Percentiles rank a stretch among this genome's conserved stretches.
phyloP scores from a whole-genome alignment of 1,284 basidiomycete genomes.

The Malassezia dermatis region DNA sequence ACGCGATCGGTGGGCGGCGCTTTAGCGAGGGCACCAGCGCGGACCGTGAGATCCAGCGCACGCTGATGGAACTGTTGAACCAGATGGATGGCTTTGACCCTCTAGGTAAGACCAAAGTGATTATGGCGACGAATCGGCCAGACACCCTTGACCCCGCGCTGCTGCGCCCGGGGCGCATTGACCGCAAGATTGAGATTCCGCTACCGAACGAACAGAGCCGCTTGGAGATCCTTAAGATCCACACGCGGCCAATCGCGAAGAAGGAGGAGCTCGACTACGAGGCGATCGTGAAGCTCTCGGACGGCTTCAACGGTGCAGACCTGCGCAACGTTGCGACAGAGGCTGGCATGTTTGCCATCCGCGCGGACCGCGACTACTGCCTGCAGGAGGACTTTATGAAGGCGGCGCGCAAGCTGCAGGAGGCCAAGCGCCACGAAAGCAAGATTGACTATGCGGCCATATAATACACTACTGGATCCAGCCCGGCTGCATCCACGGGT shows the following conservation, averaged over 20 bases:
- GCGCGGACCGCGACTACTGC: slow-evolving; percentile 65
- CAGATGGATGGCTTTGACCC: slow-evolving; percentile 99
- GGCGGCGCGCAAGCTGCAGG: slow-evolving; percentile 90
- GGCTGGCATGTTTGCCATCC: slow-evolving; percentile 97
- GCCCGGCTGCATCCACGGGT: slow-evolving; percentile 32
- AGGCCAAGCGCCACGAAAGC: slow-evolving; percentile 51
- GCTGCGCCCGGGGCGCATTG: slow-evolving; percentile 85
- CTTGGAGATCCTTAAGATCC: slow-evolving; percentile 94
- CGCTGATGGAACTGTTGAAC: slow-evolving; percentile 97
- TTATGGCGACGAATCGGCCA: slow-evolving; percentile 59
- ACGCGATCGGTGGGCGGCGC: slow-evolving; percentile 55
- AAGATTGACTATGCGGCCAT: slow-evolving; percentile 40
- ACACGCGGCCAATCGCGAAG: slow-evolving; percentile 75
- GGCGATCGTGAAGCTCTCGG: slow-evolving; percentile 63
- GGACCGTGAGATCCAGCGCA: slow-evolving; percentile 96
- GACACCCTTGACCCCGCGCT: slow-evolving; percentile 88
- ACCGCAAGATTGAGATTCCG: slow-evolving; percentile 96
- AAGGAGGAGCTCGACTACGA: slow-evolving; percentile 57
- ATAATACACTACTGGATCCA: slow-evolving; percentile 25
- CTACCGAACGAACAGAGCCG: slow-evolving; percentile 90
- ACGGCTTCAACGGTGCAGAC: slow-evolving; percentile 54
- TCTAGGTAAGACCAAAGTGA: slow-evolving; percentile 86
- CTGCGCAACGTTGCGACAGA: slow-evolving; percentile 93
- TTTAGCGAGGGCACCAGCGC: slow-evolving; percentile 98
- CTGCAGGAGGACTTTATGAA: slow-evolving; percentile 82